Conservation (phyloP, 192 early-diverging fungal genomes). For the Linnemannia zychae region DNA sequence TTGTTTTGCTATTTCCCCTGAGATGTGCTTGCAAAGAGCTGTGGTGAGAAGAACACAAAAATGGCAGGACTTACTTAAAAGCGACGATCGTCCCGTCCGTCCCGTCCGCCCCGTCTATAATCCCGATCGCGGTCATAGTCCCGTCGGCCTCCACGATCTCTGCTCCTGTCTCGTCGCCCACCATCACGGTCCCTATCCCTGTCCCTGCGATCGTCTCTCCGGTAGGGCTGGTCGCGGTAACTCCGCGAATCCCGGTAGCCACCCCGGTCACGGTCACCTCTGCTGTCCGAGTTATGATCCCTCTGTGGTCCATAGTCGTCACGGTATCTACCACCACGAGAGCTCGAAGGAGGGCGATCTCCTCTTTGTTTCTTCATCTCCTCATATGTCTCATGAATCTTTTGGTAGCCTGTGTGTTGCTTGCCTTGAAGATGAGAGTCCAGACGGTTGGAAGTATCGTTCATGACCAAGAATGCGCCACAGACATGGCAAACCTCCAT, state of each 20-base stretch:
- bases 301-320: conserved; percentile 39
- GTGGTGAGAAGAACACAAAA: neutral
- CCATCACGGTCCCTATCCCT: conserved; percentile 51
- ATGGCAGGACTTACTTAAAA: conserved; percentile 31
- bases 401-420: conserved; percentile 87
- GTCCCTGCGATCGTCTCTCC: conserved; percentile 45
- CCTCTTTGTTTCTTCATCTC: conserved; percentile 63
- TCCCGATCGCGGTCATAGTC: conserved; percentile 67
- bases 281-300: conserved; percentile 34
- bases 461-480: conserved; percentile 86
- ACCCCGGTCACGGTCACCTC: conserved; percentile 59
- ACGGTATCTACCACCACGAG: conserved; percentile 53
- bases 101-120: conserved; percentile 60
- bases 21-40: neutral
- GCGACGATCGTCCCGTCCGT: conserved; percentile 55
- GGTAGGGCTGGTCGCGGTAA: conserved; percentile 52
- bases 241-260: conserved; percentile 44
- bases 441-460: conserved; percentile 85
- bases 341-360: conserved; percentile 42
- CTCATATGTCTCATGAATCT: conserved; percentile 81
- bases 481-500: conserved; percentile 90
- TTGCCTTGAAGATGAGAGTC: conserved; percentile 88
- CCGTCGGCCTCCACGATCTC: conserved; percentile 57
- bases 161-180: conserved; percentile 55
- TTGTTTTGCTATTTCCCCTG: neutral